A percentile compares a stretch with the other conserved stretches of the same genome.
These are phyloP conservation scores for Capsella rubella DNA, from an alignment of 441 rosid genomes.

Conservation along the genomic window DNA sequence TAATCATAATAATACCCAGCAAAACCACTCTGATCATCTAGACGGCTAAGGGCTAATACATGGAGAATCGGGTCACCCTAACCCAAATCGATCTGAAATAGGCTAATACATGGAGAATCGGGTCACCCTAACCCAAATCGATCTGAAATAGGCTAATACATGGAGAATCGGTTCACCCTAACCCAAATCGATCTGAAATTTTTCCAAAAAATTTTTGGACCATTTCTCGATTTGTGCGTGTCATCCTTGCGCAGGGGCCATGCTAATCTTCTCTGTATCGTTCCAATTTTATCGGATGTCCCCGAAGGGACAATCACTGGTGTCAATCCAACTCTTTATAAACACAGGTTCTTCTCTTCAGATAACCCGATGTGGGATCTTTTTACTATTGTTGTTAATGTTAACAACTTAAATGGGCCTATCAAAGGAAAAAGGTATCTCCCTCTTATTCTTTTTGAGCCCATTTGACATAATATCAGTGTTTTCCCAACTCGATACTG, in stretches of 20 bases:
- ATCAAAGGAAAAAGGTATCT: not conserved
- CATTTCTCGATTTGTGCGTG: conserved; percentile 71
- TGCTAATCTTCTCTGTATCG: conserved; percentile 75
- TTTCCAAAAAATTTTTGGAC: conserved; percentile 51
- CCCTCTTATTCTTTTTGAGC: not conserved
- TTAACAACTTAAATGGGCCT: not conserved
- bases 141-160: not conserved
- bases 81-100: not conserved
- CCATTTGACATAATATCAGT: not conserved
- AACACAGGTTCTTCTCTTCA: not conserved
- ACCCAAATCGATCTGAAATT: not conserved
- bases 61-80: no score
- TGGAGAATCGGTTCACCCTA: no score
- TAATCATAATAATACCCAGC: not conserved
- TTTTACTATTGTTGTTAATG: not conserved
- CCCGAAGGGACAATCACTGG: conserved; percentile 42
- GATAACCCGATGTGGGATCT: not conserved
- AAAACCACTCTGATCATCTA: not conserved
- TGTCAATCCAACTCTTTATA: no score
- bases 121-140: not conserved
- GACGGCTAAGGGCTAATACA: not conserved
- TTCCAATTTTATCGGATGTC: conserved; percentile 78
- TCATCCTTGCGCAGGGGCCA: conserved; percentile 78
- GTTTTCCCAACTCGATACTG: not conserved
- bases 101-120: not conserved